Percentiles rank a stretch among this genome's conserved stretches.
Conservation (phyloP, 2,329 filamentous ascomycete genomes). For the Erysiphe pisi region DNA sequence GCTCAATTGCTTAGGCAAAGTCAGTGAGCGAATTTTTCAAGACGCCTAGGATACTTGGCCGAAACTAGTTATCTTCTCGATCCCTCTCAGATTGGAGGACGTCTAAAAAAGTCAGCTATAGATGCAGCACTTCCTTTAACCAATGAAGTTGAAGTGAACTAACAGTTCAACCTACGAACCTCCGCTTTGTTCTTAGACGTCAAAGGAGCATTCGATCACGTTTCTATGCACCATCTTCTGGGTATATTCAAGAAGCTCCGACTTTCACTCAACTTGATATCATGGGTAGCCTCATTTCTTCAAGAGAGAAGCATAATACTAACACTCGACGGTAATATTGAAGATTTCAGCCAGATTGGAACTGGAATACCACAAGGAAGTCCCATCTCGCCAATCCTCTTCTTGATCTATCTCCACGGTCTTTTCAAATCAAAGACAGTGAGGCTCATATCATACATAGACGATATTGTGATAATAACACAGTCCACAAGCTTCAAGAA, state of each 20-base stretch:
- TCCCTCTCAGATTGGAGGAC: not conserved
- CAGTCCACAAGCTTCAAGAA: not conserved
- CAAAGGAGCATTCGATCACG: constrained; percentile 23
- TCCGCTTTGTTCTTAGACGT: constrained; percentile 12
- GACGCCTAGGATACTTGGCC: not conserved
- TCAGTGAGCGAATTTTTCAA: constrained; percentile 21
- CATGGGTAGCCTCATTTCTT: not conserved
- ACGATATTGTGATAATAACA: not conserved
- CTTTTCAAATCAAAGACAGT: not conserved
- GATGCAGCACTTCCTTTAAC: not conserved
- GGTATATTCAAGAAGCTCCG: not conserved
- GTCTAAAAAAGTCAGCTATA: not conserved
- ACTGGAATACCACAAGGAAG: not conserved
- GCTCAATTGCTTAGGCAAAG: constrained; percentile 2
- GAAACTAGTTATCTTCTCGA: not conserved
- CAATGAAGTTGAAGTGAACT: not conserved
- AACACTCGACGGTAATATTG: not conserved
- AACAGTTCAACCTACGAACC: no score
- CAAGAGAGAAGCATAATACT: not conserved
- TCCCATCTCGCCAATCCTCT: not conserved
- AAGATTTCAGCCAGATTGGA: not conserved
- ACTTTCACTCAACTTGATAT: not conserved
- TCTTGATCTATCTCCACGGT: not conserved
- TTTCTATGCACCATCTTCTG: not conserved
- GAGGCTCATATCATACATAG: not conserved